Evolutionary conservation across 805 yeast genomes (phyloP).

Genomic region (Zygosaccharomyces bisporus): DNA sequence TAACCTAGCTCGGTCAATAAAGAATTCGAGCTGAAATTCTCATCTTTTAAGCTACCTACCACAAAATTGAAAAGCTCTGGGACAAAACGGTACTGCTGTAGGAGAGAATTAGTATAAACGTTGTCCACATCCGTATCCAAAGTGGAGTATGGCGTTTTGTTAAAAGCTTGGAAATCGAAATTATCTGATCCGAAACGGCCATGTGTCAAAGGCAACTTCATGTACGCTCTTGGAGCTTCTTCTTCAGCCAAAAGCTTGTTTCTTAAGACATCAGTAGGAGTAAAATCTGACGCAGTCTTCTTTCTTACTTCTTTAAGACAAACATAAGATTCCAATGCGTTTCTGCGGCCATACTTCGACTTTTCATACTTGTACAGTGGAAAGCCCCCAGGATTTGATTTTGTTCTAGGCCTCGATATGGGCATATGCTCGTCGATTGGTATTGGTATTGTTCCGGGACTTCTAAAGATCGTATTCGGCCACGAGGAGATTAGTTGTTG

Average conservation of each 20-base stretch:
- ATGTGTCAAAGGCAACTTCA: slow-evolving; percentile 70
- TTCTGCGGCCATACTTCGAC: slow-evolving; percentile 54
- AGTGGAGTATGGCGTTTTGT: slow-evolving; percentile 71
- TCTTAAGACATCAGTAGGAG: slow-evolving; percentile 22
- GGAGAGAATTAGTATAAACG: slow-evolving; percentile 68
- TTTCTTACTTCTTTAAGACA: slow-evolving; percentile 35
- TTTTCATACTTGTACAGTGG: slow-evolving; percentile 52
- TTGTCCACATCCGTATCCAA: slow-evolving; percentile 84
- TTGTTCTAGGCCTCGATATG: slow-evolving; percentile 14
- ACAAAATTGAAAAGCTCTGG: slow-evolving; percentile 69
- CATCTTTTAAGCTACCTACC: slow-evolving; percentile 51
- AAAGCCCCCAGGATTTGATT: slow-evolving; percentile 27
- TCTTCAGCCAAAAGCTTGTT: slow-evolving; percentile 34
- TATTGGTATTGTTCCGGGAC: slow-evolving; percentile 57
- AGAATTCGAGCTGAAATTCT: slow-evolving; percentile 45
- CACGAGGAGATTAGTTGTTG: slow-evolving; percentile 76
- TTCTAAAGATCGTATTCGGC: slow-evolving; percentile 62
- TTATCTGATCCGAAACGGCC: slow-evolving; percentile 91
- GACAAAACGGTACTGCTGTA: slow-evolving; percentile 76
- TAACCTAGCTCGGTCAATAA: slow-evolving; percentile 81
- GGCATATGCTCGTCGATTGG: slow-evolving; percentile 45
- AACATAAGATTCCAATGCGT: slow-evolving; percentile 44
- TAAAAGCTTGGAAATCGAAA: slow-evolving; percentile 85
- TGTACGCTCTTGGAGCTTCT: slow-evolving; percentile 68
- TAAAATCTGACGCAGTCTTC: slow-evolving; percentile 16